Evolutionary conservation across 2,329 filamentous ascomycete species (phyloP).

Genomic region (Cadophora gregata): DNA sequence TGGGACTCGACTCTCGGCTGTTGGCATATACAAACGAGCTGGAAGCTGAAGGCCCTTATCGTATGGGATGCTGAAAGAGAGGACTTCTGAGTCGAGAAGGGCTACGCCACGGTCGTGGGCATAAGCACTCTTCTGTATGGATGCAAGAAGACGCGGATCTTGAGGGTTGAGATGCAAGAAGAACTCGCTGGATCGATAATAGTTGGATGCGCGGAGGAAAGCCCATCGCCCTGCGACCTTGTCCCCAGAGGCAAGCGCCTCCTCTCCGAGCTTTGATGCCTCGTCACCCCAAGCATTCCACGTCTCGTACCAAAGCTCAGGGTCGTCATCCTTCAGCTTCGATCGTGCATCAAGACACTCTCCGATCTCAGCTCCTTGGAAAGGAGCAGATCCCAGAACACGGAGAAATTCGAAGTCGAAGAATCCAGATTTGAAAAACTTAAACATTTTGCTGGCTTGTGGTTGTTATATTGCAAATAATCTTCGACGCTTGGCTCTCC

Average conservation of each 20-base stretch:
- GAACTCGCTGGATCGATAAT: slow-evolving; percentile 45
- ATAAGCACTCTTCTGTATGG: slow-evolving; percentile 36
- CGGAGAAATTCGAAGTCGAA: slow-evolving; percentile 53
- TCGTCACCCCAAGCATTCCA: slow-evolving; percentile 45
- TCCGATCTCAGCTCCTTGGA: slow-evolving; percentile 48
- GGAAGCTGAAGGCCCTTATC: slow-evolving; percentile 45
- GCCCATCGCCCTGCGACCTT: slow-evolving; percentile 44
- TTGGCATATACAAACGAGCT: slow-evolving; percentile 43
- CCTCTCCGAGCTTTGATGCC: slow-evolving; percentile 46
- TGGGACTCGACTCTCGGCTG: slow-evolving; percentile 27
- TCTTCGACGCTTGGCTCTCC: neutral
- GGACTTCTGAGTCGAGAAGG: slow-evolving; percentile 42
- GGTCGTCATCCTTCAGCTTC: slow-evolving; percentile 48
- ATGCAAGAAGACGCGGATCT: slow-evolving; percentile 43
- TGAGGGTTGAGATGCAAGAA: slow-evolving; percentile 31
- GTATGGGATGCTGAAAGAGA: slow-evolving; percentile 48
- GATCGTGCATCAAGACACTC: slow-evolving; percentile 49
- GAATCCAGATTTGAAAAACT: slow-evolving; percentile 40
- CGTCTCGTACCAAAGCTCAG: slow-evolving; percentile 48
- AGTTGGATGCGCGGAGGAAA: slow-evolving; percentile 51
- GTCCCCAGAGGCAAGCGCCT: slow-evolving; percentile 44
- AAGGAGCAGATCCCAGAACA: slow-evolving; percentile 47
- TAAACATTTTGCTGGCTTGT: slow-evolving; percentile 21
- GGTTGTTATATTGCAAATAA: neutral
- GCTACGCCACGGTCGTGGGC: slow-evolving; percentile 42